These are phyloP conservation scores for Cladosporium sp. DNA, from an alignment of 2,329 filamentous ascomycete genomes.

Conservation along the genomic window DNA sequence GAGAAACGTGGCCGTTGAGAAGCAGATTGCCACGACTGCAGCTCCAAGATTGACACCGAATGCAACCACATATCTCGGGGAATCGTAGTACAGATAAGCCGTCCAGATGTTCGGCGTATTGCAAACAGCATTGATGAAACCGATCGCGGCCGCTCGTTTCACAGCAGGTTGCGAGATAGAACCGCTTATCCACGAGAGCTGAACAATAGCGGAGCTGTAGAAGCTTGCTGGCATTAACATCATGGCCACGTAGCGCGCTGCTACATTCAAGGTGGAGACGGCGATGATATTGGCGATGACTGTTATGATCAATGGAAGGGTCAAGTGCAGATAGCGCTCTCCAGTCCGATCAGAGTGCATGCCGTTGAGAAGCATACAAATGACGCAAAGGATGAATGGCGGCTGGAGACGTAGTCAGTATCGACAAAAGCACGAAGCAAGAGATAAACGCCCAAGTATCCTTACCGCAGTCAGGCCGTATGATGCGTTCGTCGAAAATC, in stretches of 20 bases:
- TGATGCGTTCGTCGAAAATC: constrained; percentile 52
- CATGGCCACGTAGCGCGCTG: constrained; percentile 58
- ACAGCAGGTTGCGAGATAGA: constrained; percentile 28
- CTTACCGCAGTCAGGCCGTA: constrained; percentile 49
- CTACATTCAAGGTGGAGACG: constrained; percentile 47
- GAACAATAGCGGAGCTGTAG: constrained; percentile 33
- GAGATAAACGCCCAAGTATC: not conserved
- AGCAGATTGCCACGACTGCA: constrained; percentile 18
- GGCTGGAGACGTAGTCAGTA: constrained; percentile 47
- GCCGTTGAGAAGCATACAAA: constrained; percentile 53
- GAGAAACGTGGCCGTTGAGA: constrained; percentile 17
- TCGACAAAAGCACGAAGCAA: constrained; percentile 25
- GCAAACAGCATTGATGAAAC: constrained; percentile 30
- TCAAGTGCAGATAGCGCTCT: constrained; percentile 56
- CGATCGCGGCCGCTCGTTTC: constrained; percentile 30
- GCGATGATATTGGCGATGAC: constrained; percentile 54
- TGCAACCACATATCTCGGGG: constrained; percentile 9
- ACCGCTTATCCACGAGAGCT: constrained; percentile 44
- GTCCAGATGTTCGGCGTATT: constrained; percentile 41
- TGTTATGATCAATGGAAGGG: constrained; percentile 49
- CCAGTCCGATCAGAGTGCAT: constrained; percentile 48
- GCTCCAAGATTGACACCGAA: constrained; percentile 21
- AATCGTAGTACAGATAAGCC: constrained; percentile 26
- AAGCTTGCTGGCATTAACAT: constrained; percentile 40
- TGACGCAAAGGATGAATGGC: constrained; percentile 53